Conservation (phyloP, 2,329 filamentous ascomycete species). For the Fusarium begoniae region DNA sequence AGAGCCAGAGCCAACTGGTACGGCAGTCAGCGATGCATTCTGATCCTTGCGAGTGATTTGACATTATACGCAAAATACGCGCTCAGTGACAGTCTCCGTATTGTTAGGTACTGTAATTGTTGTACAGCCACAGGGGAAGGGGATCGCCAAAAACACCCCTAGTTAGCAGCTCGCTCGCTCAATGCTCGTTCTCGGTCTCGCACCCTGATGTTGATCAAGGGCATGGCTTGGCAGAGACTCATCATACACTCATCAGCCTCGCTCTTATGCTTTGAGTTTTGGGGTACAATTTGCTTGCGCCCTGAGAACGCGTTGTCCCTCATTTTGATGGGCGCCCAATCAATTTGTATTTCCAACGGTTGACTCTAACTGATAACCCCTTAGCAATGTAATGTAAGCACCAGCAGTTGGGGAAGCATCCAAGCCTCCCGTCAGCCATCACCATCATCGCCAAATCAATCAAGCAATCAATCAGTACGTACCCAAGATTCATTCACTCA, state of each 20-base stretch:
- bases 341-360: slow-evolving; percentile 13
- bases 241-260: slow-evolving; percentile 24
- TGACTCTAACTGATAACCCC: not conserved
- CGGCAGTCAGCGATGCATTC: slow-evolving; percentile 17
- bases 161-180: not conserved
- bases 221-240: not conserved
- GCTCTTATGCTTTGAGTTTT: slow-evolving; percentile 12
- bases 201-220: not conserved
- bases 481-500: not conserved
- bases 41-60: not conserved
- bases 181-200: slow-evolving; percentile 35
- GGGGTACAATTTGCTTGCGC: slow-evolving; percentile 23
- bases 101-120: not conserved
- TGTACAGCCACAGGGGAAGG: slow-evolving; percentile 8
- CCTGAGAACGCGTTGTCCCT: slow-evolving; percentile 26
- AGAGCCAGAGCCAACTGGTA: not conserved
- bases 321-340: slow-evolving; percentile 11
- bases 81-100: not conserved
- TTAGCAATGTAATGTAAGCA: slow-evolving; percentile 26
- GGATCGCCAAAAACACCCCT: slow-evolving; percentile 10
- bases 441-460: not conserved
- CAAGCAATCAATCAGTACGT: not conserved
- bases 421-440: slow-evolving; percentile 31
- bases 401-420: slow-evolving; percentile 10
- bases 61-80: slow-evolving; percentile 18